Base-by-base conservation (phyloP, 169 alveolate genomes). In the Plasmodium sp. region DNA sequence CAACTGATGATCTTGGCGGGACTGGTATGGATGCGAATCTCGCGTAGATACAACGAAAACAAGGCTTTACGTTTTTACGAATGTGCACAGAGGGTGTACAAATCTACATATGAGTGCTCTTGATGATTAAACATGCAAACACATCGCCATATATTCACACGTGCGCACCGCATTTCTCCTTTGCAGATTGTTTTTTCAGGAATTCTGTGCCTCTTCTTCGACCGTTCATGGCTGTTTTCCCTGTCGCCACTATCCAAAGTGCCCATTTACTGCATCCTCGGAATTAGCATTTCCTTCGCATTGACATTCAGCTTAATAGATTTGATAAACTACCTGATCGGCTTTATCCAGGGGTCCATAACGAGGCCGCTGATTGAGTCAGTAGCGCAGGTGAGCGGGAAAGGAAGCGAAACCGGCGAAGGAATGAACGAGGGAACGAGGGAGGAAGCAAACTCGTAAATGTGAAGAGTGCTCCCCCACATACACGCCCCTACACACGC, bases 251-350 rank as follows among this genome's bases (percentile, higher is more conserved):
- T 96, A 14, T 27, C 93, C 22, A 96, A 98, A 96, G 98, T 98
- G 22, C 99, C 99, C 27, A 94, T 98, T 16, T 99, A 98, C 97
- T 97, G 99, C n/a, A 62, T 99, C 6, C 96, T 99, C 56, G 99
- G 99, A 74, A 97, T 98, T 14, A 97, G 99, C 27, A 97, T 98
- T 41, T 97, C 99, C 16, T 99, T 98, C 84, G 99, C 99, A 6
- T 96, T 98, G 56, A 98, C 98, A 45, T 98, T 98, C 92, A 96
- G 99, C 36, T 95, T 98, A 51, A 98, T 98, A 16, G 99, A 98
- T 85, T 94, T 98, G 45, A 96, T 98, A 48, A 98, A 98, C 93
- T 97, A 97, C 82, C 82, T 97, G 83, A 96, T 97, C 18, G 98
- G 98, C 39, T 97, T 97, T 95, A 93, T 97, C 67, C 97, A 93